Base-by-base conservation (phyloP, 768 basidiomycete genomes). In the Fomitopsis pulvina region DNA sequence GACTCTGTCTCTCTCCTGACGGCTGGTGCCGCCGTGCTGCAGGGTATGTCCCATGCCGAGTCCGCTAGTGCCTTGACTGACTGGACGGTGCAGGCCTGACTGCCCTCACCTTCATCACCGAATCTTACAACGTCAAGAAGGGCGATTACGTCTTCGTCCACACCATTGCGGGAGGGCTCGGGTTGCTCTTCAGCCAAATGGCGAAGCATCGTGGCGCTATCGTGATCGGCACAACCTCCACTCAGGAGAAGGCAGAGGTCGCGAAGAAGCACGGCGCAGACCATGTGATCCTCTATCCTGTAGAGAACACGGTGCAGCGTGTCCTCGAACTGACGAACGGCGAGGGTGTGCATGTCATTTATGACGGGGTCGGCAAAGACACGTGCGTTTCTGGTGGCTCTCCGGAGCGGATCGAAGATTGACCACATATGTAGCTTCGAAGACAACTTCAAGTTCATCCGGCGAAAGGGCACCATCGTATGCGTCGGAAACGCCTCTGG, bases 351-450 rank as follows among this genome's bases (percentile, higher is more conserved):
- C 79, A 95, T 54, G 94, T 81, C 14, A 78, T 92, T 21, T 95
- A 86, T 60, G 95, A 99, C 60, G 95, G 95, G 25, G 92, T 99
- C n/a, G 95, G 95, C 1, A 94, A 89, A 71, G 88, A 92, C 64
- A 97, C 93, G 79, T 94, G 68, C 51, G 87, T 73, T 1, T 25
- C 11, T 43, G 16, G 11, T 2, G 37, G 30, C 24, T 30, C 27
- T 27, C 18, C 37, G 28, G 18, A 21, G 27, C 18, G 24, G 14
- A 21, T 20, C 12, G 18, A 38, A 37, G 21, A 12, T 25, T 12
- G 28, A 9, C 26, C 21, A 32, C 25, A 24, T 16, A 18, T 12
- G 21, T 59, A 89, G 87, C 10, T 90, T 88, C 64, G 83, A 91
- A 54, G 77, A 79, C 54, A 76, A 95, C 69, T 89, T 93, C 69